Evolutionary conservation across 2,329 filamentous ascomycete species (phyloP).

Genomic region (Xylariaceae sp.): DNA sequence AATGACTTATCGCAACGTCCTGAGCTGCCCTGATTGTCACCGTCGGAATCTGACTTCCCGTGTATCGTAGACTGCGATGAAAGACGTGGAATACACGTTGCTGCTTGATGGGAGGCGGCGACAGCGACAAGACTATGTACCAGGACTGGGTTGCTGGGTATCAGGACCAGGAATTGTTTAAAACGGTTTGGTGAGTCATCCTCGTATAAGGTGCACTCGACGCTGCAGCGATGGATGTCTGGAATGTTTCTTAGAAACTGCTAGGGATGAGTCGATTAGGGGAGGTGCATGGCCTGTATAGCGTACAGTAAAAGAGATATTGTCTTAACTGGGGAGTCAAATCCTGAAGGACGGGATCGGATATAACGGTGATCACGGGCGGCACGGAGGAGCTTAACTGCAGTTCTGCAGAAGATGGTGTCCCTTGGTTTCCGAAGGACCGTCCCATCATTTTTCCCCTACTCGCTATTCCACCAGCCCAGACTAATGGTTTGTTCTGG

Average conservation of each 20-base stretch:
- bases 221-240: constrained; percentile 9
- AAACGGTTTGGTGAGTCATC: constrained; percentile 2
- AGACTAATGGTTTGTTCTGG: constrained; percentile 5
- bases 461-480: constrained; percentile 3
- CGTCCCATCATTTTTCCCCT: constrained; percentile 4
- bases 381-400: background rate
- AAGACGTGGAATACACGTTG: background rate
- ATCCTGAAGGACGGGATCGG: constrained; percentile 1
- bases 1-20: background rate
- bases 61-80: background rate
- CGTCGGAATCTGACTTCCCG: background rate
- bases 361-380: background rate
- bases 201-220: constrained; percentile 9
- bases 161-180: constrained; percentile 4
- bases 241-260: background rate
- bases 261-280: background rate
- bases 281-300: background rate
- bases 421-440: background rate
- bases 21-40: background rate
- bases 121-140: constrained; percentile 7
- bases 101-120: constrained; percentile 7
- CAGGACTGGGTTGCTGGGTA: constrained; percentile 8
- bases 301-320: constrained; percentile 9
- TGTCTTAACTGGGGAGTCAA: constrained; percentile 1
- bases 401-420: background rate